Evolutionary conservation across 176 grass and related monocot species (phyloP), one percentile per base, ranked within the genome.

Genomic region (Oryza officinalis): DNA sequence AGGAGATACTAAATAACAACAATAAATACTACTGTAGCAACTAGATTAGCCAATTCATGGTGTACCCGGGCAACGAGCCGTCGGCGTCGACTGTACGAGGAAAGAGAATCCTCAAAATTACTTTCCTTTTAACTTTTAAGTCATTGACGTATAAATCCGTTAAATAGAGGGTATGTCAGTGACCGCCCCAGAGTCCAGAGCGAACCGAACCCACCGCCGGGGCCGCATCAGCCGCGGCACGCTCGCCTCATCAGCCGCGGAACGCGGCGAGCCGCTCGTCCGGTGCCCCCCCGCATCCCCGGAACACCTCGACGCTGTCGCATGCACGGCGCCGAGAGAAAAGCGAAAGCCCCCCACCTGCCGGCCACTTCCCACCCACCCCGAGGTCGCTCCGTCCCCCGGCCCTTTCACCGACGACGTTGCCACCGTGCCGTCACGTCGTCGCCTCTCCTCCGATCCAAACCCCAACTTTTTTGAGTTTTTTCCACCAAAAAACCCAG

Each of bases 391-490:
- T 23, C 37, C 37, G 54, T 22, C 9, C 9, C 22, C 22, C 1
- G 2, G 0, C 57, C 57, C 22, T 61, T 61, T 9, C 57, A 61
- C 57, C n/a, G n/a, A 61, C 57, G 57, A 61, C n/a, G 57, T 61
- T 31, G n/a, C 27, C 59, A 45, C 17, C 61, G 72, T 68, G 72
- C 72, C 72, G 12, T 84, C 82, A 84, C 82, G 72, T 84, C 82
- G 22, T 75, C 61, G 8, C 40, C 15, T 1, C 23, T 26, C 2
- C 54, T n/a, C 7, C 33, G 33, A 10, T 46, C 44, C 12, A 25
- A 4, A 27, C 6, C 52, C 52, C 52, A 44, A 44, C 13, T n/a
- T 18, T 25, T 61, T 61, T 61, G 57, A n/a, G 57, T 28, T 30
- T 22, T 40, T 12, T 12, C 30, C 50, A 41, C 82, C 63, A 18